Evolutionary conservation across 768 basidiomycete genomes (phyloP), one percentile per base, ranked within the genome.

Genomic region (Fomitopsis serialis): DNA sequence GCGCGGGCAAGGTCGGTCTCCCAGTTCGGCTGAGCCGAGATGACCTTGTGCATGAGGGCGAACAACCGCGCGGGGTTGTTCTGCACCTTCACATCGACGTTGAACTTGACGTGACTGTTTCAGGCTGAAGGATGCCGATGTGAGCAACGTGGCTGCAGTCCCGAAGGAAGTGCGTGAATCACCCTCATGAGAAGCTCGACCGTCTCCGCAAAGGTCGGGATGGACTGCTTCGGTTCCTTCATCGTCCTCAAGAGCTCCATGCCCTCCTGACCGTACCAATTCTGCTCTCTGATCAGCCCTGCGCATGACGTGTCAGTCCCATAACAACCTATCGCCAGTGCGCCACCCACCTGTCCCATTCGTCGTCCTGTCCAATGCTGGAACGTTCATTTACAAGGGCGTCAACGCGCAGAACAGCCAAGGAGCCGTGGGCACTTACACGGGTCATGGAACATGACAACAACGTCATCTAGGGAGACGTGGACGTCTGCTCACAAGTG

Each of bases 371-470:
- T 80, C 78, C 53, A 96, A 72, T 25, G 78, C 86, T 63, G 52
- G 10, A 32, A 32, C 13, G 34, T n/a, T 34, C 42, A 36, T n/a
- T n/a, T n/a, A 48, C 22, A 10, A 40, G 19, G 19, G 15, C n/a
- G 47, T 32, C 47, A 40, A n/a, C 19, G 32, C 29, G 17, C n/a
- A 12, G 35, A 2, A 42, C 34, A 52, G 42, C 9, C 13, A 21
- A 23, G 34, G 32, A 37, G 19, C 29, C 12, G 27, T 23, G 17
- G 44, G 48, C 2, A 60, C 76, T 60, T 60, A 88, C 85, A 80
- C 15, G 92, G 89, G 69, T 98, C 96, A 70, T 99, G 96, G 73
- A 96, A 98, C 90, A 98, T 92, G 45, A 98, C 70, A 32, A 98
- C 87, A 37, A 90, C 81, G 64, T 83, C 78, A 69, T 99, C 96